These are phyloP conservation scores for Parathielavia appendiculata DNA, from an alignment of 495 filamentous ascomycete genomes.

Conservation along the genomic window DNA sequence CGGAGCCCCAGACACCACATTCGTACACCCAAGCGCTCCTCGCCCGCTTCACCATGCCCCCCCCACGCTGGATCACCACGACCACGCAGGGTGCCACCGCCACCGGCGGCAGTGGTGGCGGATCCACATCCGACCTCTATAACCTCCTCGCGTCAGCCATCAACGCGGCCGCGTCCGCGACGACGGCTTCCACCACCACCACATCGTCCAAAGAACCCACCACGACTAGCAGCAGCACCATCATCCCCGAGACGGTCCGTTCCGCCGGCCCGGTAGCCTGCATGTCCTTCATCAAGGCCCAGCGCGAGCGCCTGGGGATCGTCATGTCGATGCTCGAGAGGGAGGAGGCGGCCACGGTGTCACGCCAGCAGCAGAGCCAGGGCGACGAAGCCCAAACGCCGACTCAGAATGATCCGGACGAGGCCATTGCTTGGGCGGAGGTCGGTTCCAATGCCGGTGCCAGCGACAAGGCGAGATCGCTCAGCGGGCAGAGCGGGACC, in stretches of 20 bases:
- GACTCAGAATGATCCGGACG: background rate
- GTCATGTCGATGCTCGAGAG: slow-evolving; percentile 69
- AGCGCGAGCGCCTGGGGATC: slow-evolving; percentile 65
- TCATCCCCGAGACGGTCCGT: slow-evolving; percentile 59
- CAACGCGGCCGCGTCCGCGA: slow-evolving; percentile 46
- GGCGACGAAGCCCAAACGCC: background rate
- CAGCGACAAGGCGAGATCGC: slow-evolving; percentile 8
- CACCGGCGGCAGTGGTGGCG: slow-evolving; percentile 26
- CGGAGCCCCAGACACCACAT: slow-evolving; percentile 41
- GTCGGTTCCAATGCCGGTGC: background rate
- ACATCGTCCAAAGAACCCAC: background rate
- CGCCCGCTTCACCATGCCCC: slow-evolving; percentile 77
- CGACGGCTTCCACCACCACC: slow-evolving; percentile 34
- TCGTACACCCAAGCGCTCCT: slow-evolving; percentile 76
- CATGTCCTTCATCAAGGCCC: slow-evolving; percentile 62
- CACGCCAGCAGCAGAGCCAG: too few species aligned
- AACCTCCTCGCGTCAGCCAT: slow-evolving; percentile 69
- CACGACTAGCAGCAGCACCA: background rate
- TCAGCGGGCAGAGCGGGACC: slow-evolving; percentile 41
- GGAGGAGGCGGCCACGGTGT: slow-evolving; percentile 48
- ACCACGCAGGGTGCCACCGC: too few species aligned
- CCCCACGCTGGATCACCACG: slow-evolving; percentile 37
- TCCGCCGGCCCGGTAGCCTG: slow-evolving; percentile 57
- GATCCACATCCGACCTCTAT: slow-evolving; percentile 62
- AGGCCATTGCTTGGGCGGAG: background rate